phyloP scores from a whole-genome alignment of 2,329 filamentous ascomycete species.

The Ophiocordyceps camponoti-floridani region DNA sequence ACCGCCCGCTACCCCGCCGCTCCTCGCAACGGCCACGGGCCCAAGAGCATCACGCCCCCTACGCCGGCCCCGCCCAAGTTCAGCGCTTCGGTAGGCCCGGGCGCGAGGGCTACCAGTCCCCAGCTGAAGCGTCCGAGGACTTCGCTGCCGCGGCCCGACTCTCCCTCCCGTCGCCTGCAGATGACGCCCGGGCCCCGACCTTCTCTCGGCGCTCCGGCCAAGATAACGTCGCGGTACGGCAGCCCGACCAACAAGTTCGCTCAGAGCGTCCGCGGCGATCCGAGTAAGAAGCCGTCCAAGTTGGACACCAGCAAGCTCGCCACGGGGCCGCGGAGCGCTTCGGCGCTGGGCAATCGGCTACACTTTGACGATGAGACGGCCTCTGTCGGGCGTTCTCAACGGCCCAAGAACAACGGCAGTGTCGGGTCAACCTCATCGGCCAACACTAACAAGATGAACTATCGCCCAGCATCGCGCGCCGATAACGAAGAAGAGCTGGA shows the following conservation, averaged over 20 bases:
- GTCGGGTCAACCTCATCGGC: conserved; percentile 36
- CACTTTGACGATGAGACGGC: conserved; percentile 40
- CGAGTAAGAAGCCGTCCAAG: conserved; percentile 32
- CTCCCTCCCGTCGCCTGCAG: conserved; percentile 55
- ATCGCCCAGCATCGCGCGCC: conserved; percentile 29
- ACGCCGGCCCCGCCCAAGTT: conserved; percentile 57
- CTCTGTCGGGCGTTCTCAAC: conserved; percentile 27
- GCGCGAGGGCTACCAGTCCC: conserved; percentile 49
- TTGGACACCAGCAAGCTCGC: conserved; percentile 28
- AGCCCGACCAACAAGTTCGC: conserved; percentile 39
- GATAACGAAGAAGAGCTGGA: conserved; percentile 55
- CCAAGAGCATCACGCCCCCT: conserved; percentile 43
- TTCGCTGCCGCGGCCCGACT: conserved; percentile 76
- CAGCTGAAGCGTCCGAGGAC: conserved; percentile 52
- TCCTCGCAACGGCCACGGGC: conserved; percentile 34
- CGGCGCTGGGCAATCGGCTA: conserved; percentile 33
- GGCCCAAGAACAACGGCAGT: conserved; percentile 34
- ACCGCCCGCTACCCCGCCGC: conserved; percentile 41
- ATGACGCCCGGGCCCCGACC: conserved; percentile 41
- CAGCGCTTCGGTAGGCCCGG: conserved; percentile 71
- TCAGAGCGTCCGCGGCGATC: conserved; percentile 46
- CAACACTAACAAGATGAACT: conserved; percentile 23
- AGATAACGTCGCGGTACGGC: conserved; percentile 14
- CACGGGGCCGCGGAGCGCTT: conserved; percentile 38
- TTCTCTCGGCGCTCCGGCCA: conserved; percentile 29